Conservation (phyloP, 352 stramenopile species). For the Phytophthora ramorum region DNA sequence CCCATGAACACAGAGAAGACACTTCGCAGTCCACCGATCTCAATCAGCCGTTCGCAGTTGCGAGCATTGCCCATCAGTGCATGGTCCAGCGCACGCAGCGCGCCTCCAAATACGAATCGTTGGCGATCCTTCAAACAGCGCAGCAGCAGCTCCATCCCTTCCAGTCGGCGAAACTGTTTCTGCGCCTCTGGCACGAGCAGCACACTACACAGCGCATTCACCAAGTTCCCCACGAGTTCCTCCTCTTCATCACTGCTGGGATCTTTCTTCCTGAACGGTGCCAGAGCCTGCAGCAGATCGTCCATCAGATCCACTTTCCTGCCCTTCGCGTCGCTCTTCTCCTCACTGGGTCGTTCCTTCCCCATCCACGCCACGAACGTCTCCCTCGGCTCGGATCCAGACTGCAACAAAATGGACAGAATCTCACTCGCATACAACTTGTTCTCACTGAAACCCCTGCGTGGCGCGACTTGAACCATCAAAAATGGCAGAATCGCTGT, state of each 20-base stretch:
- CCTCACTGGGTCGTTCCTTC: conserved; percentile 17
- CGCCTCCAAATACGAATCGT: conserved; percentile 61
- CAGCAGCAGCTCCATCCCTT: conserved; percentile 95
- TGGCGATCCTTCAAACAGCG: conserved; percentile 92
- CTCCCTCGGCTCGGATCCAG: conserved; percentile 47
- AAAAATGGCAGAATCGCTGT: conserved; percentile 71
- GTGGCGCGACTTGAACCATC: conserved; percentile 51
- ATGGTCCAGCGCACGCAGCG: conserved; percentile 65
- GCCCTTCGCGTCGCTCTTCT: conserved; percentile 19
- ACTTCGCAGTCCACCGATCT: conserved; percentile 66
- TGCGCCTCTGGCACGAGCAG: conserved; percentile 63
- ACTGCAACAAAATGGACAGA: conserved; percentile 86
- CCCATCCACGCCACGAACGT: conserved; percentile 46
- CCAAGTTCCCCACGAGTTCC: conserved; percentile 94
- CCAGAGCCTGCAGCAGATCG: conserved; percentile 89
- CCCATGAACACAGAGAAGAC: conserved; percentile 85
- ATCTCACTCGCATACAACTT: conserved; percentile 89
- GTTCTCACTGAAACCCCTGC: conserved; percentile 61
- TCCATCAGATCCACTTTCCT: conserved; percentile 87
- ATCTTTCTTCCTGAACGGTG: conserved; percentile 89
- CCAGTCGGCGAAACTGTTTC: conserved; percentile 62
- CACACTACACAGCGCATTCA: conserved; percentile 87
- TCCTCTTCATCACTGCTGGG: conserved; percentile 84
- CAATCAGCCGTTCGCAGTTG: conserved; percentile 77
- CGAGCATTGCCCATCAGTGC: conserved; percentile 61